Base-by-base conservation (phyloP, 352 stramenopile species). In the Globisporangium paddicum region DNA sequence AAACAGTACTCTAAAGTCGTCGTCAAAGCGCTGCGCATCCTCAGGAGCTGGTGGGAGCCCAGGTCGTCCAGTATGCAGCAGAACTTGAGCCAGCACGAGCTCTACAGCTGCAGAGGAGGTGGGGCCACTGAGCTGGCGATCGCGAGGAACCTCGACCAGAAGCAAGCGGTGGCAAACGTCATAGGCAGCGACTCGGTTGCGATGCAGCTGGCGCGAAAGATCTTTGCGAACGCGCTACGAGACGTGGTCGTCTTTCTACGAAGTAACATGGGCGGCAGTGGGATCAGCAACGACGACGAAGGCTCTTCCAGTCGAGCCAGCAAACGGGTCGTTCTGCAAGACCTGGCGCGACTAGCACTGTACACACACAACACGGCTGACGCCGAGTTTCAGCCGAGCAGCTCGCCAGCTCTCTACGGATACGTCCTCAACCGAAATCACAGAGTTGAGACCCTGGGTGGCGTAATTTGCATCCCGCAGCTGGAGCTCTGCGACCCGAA, bases 1-100 rank as follows among this genome's bases (percentile, higher is more conserved):
- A 87, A 84, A 47, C 79, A 88, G 58, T 90, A 90, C 47, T 84
- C 77, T 30, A 71, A 66, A 1, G 67, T 71, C 0, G 60, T 89
- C 3, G 56, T 79, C 38, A 89, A 91, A 58, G 63, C 67, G 9
- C 61, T 93, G 2, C 74, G 77, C 6, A 76, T 91, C 5, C 61
- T 91, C 14, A 59, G 40, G 37, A 74, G 66, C 42, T 77, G 69
- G 75, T 77, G 55, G 50, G 60, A 77, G 30, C 55, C 61, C 3
- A 62, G 23, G 30, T 5, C 3, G 23, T 34, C 18, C 18, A 53
- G 30, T 47, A n/a, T n/a, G n/a, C n/a, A n/a, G n/a, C n/a, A n/a
- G n/a, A n/a, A n/a, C n/a, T 23, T 23, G 21, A 40, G 2, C 10
- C 30, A 19, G 8, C 23, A 14, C 5, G 52, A 56, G n/a, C 35